Percentiles rank a stretch among this genome's conserved stretches.
Evolutionary conservation across 129 eudicot species (phyloP).

Genomic region (carrot (Daucus carota)): DNA sequence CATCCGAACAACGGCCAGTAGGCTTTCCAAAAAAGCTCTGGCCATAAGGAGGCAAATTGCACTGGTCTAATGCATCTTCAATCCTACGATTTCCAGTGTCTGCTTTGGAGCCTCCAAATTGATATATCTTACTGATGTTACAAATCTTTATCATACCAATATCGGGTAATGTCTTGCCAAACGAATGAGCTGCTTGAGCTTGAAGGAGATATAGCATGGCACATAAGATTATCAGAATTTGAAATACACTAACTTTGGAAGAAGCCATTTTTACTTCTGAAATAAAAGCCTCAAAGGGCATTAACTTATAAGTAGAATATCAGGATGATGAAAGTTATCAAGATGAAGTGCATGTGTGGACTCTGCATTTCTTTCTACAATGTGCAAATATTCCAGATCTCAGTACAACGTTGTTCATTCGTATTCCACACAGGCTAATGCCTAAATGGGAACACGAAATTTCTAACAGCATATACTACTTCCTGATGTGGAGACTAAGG

Average conservation of each 20-base stretch:
- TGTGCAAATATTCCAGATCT: too few relatives aligned
- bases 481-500: too few relatives aligned
- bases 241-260: neutral
- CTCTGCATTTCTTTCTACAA: too few relatives aligned
- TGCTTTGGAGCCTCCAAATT: slow-evolving; percentile 21
- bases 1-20: slow-evolving; percentile 27
- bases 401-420: too few relatives aligned
- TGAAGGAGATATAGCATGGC: neutral
- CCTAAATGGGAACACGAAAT: too few relatives aligned
- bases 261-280: neutral
- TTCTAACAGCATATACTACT: too few relatives aligned
- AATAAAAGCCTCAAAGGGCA: too few relatives aligned
- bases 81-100: slow-evolving; percentile 18
- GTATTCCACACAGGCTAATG: too few relatives aligned
- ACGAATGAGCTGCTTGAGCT: too few relatives aligned
- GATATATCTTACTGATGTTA: slow-evolving; percentile 17
- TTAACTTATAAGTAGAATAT: too few relatives aligned
- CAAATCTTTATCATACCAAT: slow-evolving; percentile 15
- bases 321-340: too few relatives aligned
- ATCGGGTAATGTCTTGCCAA: neutral
- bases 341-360: too few relatives aligned
- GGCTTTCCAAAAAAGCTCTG: slow-evolving; percentile 5
- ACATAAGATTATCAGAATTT: neutral
- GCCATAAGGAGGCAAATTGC: slow-evolving; percentile 22
- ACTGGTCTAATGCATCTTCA: neutral